Evolutionary conservation across 129 eudicot genomes (phyloP).

Genomic region (Pittosporum tobira): DNA sequence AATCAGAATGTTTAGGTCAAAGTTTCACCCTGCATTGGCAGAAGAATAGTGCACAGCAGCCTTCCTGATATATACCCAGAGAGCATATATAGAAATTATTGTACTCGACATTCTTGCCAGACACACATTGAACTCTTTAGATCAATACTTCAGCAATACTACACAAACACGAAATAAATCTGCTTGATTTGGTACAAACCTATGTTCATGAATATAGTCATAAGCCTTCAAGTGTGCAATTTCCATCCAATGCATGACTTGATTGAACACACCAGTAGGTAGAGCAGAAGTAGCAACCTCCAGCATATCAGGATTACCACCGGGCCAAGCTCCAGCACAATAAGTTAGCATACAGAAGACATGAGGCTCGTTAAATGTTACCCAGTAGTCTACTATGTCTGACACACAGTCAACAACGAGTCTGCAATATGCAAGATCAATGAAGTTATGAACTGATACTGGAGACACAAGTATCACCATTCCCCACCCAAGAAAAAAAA

Average conservation of each 20-base stretch:
- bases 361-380: conserved; percentile 96
- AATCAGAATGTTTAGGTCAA: no score
- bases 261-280: conserved; percentile 79
- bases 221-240: conserved; percentile 88
- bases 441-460: background rate
- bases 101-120: no score
- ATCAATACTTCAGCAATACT: no score
- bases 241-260: conserved; percentile 84
- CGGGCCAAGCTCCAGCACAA: conserved; percentile 99
- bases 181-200: conserved; percentile 30
- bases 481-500: background rate
- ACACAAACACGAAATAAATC: background rate
- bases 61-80: no score
- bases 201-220: conserved; percentile 86
- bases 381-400: conserved; percentile 93
- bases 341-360: conserved; percentile 86
- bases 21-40: no score
- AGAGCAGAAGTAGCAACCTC: conserved; percentile 94
- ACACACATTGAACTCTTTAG: no score
- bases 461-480: background rate
- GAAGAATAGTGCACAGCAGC: no score
- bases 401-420: conserved; percentile 73
- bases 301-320: conserved; percentile 95
- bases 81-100: no score
- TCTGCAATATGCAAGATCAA: conserved; percentile 39